Percentiles rank a stretch among this genome's conserved stretches.
Conservation (phyloP, 1,139 yeast species). For the Meyerozyma athensensis region DNA sequence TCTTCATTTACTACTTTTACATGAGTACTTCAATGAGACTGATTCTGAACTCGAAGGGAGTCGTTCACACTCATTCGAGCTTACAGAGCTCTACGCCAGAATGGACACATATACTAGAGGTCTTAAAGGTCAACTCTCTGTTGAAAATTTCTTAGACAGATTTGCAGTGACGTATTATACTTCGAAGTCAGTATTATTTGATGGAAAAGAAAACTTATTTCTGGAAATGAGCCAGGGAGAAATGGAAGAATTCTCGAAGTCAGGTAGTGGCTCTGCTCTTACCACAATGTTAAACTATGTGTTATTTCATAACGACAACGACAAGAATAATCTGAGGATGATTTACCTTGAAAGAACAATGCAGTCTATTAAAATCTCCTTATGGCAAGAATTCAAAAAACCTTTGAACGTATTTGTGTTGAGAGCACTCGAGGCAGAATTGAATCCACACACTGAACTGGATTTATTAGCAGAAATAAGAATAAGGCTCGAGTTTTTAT, state of each 20-base stretch:
- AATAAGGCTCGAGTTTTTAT: constrained; percentile 9
- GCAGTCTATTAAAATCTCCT: not conserved
- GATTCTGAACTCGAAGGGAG: too few species aligned
- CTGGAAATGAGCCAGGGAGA: too few species aligned
- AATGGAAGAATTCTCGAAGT: not conserved
- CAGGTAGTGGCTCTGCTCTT: not conserved
- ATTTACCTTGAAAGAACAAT: not conserved
- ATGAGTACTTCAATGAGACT: not conserved
- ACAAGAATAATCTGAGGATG: not conserved
- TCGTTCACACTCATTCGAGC: too few species aligned
- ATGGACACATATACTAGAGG: too few species aligned
- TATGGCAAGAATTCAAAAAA: not conserved
- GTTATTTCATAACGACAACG: not conserved
- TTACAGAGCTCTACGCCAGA: too few species aligned
- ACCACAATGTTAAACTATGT: not conserved
- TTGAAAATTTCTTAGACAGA: too few species aligned
- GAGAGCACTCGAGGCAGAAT: not conserved
- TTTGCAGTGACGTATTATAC: too few species aligned
- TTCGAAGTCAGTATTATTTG: too few species aligned
- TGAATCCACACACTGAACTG: constrained; percentile 3
- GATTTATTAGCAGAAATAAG: constrained; percentile 8
- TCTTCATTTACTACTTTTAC: not conserved
- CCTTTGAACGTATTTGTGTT: not conserved
- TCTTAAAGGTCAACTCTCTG: too few species aligned
- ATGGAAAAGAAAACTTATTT: too few species aligned